Evolutionary conservation across 2,329 filamentous ascomycete genomes (phyloP), one percentile per base, ranked within the genome.

Genomic region (Dactylellina drechsleri): DNA sequence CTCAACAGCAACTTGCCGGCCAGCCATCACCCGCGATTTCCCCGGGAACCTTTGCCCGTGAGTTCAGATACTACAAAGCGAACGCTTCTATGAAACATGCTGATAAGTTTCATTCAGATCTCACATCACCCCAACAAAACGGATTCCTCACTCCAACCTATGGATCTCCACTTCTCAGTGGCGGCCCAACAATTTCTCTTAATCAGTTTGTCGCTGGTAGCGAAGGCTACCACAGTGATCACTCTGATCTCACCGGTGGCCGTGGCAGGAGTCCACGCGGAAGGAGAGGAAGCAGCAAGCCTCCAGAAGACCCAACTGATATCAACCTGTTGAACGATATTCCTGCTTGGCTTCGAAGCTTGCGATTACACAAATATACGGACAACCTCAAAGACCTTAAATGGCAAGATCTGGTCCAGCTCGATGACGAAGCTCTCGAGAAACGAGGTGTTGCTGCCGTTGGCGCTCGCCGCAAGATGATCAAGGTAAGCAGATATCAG

Each of bases 371-470:
- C 86, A 99, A 99, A 85, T 99, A 99, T 83, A 99, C 95, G 8
- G 95, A 99, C 79, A 96, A 98, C 79, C 84, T 99, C 77, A 99
- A 98, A 84, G 94, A 98, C 80, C 88, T 98, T 85, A 93, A 95
- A 80, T 99, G 95, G 95, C 91, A 90, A 28, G 95, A 99, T 64
- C 84, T 99, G 79, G 85, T 99, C 74, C 91, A 95, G 82, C 85
- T 99, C 79, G 92, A 97, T 80, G 95, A 99, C 79, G 93, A 93
- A 81, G 93, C 92, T 57, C 85, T 99, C 77, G 94, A 98, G 83
- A 91, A 92, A 26, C 90, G 92, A 61, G 95, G 95, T 58, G 95
- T 99, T 36, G 97, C 97, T 82, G 95, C 95, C 64, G 87, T 98
- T 67, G 95, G 95, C 79, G 95, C 95, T 16, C 87, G 95, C 79